Percentiles rank a stretch among this genome's conserved stretches.
Conservation (phyloP, 169 alveolate genomes). For the Plasmodium adleri region DNA sequence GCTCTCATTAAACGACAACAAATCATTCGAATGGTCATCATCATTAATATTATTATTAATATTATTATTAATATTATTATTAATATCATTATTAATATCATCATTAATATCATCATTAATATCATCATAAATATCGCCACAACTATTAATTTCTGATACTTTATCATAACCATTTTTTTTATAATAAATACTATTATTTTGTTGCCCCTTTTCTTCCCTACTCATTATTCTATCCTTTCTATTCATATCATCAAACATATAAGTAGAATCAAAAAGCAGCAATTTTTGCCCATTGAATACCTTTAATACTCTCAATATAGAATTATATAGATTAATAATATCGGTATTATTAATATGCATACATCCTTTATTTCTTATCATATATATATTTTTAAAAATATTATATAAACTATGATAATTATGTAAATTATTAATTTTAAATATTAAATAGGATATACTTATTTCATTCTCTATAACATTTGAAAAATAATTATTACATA, state of each 20-base stretch:
- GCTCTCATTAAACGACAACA: no score
- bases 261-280: conserved; percentile 57
- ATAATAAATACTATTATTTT: no score
- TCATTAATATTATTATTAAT: no score
- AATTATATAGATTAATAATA: conserved; percentile 35
- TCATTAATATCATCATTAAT: no score
- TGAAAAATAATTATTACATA: conserved; percentile 44
- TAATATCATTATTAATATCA: no score
- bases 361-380: conserved; percentile 64
- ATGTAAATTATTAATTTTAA: conserved; percentile 50
- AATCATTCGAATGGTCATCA: no score
- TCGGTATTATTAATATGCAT: conserved; percentile 61
- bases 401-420: conserved; percentile 26
- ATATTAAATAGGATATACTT: conserved; percentile 53
- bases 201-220: no score
- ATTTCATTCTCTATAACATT: conserved; percentile 59
- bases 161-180: no score
- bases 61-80: no score
- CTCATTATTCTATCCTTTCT: no score
- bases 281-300: conserved; percentile 54
- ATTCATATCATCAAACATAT: conserved; percentile 11
- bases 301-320: conserved; percentile 22
- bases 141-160: no score
- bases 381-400: conserved; percentile 66
- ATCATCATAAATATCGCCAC: no score